Evolutionary conservation across 176 grass and related monocot genomes (phyloP), one percentile per base, ranked within the genome.

Genomic region (Triticum timopheevii): DNA sequence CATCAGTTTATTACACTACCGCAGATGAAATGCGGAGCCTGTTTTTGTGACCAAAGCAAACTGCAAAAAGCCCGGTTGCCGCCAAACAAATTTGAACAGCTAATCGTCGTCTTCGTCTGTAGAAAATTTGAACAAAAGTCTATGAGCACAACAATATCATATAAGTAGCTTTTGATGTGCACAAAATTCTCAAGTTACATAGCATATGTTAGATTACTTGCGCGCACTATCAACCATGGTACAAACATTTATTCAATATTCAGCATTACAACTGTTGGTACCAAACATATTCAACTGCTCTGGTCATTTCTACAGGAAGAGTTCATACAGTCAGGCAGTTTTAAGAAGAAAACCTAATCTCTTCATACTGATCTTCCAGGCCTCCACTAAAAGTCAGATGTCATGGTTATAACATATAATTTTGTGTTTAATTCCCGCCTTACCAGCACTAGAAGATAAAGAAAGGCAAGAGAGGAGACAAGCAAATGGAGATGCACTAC

Each of bases 91-190:
- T 82, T 68, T 47, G 22, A 22, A 54, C 23, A 76, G 8, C 84
- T 92, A 92, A 71, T 90, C 83, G 40, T 92, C 87, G 31, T 89
- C 90, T 33, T 92, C 80, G 54, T 87, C 91, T 87, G 91, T 69
- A 89, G 4, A 83, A 50, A 86, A 13, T 47, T 74, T 69, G 69
- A 80, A 76, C 0, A 58, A 19, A 75, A 78, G 8, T 27, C 39
- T 25, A 78, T 78, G 40, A 84, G 73, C 54, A 28, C 50, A 64
- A 35, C 10, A 52, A 19, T 64, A 85, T 11, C 15, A 6, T 49
- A 49, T 84, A 23, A 72, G 23, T 72, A 67, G 50, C 16, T 54
- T 54, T 54, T 54, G 50, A 54, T 54, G 50, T 54, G 50, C 16
- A 54, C 16, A 54, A 54, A 19, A 54, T 54, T 54, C 13, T 19